Conservation (phyloP, 805 yeast genomes). For the Candida alai region DNA sequence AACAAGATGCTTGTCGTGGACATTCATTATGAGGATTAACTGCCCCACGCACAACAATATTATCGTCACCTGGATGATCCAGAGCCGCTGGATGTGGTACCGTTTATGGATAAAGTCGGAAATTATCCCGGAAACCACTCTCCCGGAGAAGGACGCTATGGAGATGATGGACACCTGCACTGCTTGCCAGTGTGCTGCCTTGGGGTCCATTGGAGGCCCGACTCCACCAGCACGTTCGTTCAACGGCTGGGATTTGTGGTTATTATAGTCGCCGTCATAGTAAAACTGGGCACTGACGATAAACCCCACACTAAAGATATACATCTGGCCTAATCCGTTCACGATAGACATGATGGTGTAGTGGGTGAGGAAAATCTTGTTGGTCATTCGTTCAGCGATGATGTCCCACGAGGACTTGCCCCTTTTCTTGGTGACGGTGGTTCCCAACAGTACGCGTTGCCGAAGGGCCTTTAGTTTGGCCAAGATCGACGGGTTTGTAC, state of each 20-base stretch:
- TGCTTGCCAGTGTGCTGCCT: slow-evolving; percentile 53
- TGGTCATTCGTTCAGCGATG: slow-evolving; percentile 18
- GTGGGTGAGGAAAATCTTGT: slow-evolving; percentile 44
- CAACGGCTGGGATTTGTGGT: not conserved
- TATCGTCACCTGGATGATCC: slow-evolving; percentile 54
- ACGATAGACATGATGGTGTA: slow-evolving; percentile 52
- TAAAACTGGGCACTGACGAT: slow-evolving; percentile 48
- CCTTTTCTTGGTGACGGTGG: slow-evolving; percentile 1
- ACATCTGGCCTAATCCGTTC: slow-evolving; percentile 67
- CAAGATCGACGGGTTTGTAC: not conserved
- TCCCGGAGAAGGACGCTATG: slow-evolving; percentile 59
- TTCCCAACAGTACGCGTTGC: slow-evolving; percentile 10
- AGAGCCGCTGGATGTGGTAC: slow-evolving; percentile 53
- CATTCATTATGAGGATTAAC: slow-evolving; percentile 27
- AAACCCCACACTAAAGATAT: slow-evolving; percentile 71
- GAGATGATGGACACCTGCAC: slow-evolving; percentile 68
- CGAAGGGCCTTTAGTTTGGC: not conserved
- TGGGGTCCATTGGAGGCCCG: slow-evolving; percentile 6
- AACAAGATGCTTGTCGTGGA: slow-evolving; percentile 31
- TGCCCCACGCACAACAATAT: slow-evolving; percentile 35
- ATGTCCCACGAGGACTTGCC: slow-evolving; percentile 13
- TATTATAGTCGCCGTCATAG: slow-evolving; percentile 19
- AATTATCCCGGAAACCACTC: slow-evolving; percentile 60
- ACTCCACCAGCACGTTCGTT: slow-evolving; percentile 1
- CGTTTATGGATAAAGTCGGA: slow-evolving; percentile 57